phyloP scores from a whole-genome alignment of 305 asterid genomes.

The Caryopteris hybrid region DNA sequence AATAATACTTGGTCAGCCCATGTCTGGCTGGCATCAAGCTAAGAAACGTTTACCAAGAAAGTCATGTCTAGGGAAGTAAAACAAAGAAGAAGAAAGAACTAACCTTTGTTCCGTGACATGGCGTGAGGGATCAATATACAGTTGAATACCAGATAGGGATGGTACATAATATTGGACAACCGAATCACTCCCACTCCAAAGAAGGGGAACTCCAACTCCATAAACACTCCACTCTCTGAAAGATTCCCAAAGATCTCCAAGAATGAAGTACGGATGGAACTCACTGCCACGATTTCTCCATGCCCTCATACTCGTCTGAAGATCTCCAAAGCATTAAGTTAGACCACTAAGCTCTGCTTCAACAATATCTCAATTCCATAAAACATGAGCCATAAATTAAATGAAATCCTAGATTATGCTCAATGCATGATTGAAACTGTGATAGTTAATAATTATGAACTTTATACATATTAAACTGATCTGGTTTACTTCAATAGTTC shows the following conservation, averaged over 20 bases:
- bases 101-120: slow-evolving; percentile 47
- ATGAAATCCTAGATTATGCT: background rate
- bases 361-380: background rate
- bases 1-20: background rate
- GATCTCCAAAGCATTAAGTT: slow-evolving; percentile 15
- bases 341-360: background rate
- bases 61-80: background rate
- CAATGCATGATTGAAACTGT: background rate
- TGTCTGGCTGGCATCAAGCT: background rate
- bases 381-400: background rate
- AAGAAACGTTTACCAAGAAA: background rate
- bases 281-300: slow-evolving; percentile 53
- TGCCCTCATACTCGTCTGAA: slow-evolving; percentile 68
- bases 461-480: background rate
- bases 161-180: slow-evolving; percentile 90
- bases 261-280: slow-evolving; percentile 63
- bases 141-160: slow-evolving; percentile 82
- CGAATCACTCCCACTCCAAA: slow-evolving; percentile 58
- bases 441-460: background rate
- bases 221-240: slow-evolving; percentile 95
- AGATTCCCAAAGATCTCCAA: slow-evolving; percentile 95
- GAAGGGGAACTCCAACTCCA: slow-evolving; percentile 88
- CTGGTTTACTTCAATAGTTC: background rate
- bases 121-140: slow-evolving; percentile 66
- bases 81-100: background rate